phyloP scores from a whole-genome alignment of 208 protist species.

The Zelonia costaricensis region DNA sequence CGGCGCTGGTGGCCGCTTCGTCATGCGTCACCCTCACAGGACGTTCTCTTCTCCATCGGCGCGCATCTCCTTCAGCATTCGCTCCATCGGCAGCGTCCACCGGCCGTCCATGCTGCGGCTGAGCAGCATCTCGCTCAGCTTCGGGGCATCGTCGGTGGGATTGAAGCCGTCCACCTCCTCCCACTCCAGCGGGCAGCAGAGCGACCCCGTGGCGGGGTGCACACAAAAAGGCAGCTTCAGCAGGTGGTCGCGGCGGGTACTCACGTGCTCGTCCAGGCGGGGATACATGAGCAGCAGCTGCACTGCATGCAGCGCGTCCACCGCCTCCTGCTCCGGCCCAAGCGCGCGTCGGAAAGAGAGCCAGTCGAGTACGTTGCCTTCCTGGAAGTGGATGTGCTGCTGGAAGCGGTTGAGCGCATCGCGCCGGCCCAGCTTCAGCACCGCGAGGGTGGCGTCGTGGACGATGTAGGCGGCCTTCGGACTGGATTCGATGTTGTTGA shows the following conservation, averaged over 20 bases:
- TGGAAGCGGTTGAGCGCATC: slow-evolving; percentile 62
- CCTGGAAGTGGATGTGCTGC: slow-evolving; percentile 49
- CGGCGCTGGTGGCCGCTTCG: neutral
- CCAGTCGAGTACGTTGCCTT: slow-evolving; percentile 75
- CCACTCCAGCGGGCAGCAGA: slow-evolving; percentile 89
- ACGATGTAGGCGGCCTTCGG: slow-evolving; percentile 68
- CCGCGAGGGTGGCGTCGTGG: slow-evolving; percentile 61
- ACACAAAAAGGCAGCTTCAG: slow-evolving; percentile 98
- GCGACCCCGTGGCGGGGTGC: slow-evolving; percentile 92
- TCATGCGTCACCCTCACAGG: neutral
- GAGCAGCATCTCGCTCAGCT: slow-evolving; percentile 66
- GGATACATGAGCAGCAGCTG: slow-evolving; percentile 94
- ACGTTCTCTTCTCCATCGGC: slow-evolving; percentile 50
- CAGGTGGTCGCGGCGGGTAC: slow-evolving; percentile 97
- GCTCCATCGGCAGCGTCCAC: slow-evolving; percentile 61
- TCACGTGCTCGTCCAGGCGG: slow-evolving; percentile 97
- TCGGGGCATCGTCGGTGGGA: slow-evolving; percentile 68
- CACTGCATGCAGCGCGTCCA: slow-evolving; percentile 55
- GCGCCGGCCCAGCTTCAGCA: slow-evolving; percentile 71
- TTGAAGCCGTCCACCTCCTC: slow-evolving; percentile 63
- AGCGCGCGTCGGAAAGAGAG: slow-evolving; percentile 39
- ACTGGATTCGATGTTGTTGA: slow-evolving; percentile 67
- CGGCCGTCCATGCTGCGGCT: slow-evolving; percentile 62
- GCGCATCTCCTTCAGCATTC: slow-evolving; percentile 71
- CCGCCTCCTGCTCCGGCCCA: slow-evolving; percentile 42